These are phyloP conservation scores for Actinidia polygama DNA, from an alignment of 179 eudicot genomes.

Conservation along the genomic window DNA sequence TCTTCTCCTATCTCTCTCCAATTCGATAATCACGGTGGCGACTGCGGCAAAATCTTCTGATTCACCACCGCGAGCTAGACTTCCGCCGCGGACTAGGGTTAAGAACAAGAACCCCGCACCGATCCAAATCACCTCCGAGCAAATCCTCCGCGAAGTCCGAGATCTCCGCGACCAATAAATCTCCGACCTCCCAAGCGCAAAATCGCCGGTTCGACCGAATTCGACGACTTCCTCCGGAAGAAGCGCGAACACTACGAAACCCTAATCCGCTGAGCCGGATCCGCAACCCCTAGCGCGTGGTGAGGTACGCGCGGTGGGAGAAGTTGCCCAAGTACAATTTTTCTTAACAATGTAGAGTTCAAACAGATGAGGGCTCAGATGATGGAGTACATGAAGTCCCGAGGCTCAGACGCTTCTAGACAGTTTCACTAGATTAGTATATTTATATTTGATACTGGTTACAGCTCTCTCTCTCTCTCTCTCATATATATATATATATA, in stretches of 20 bases:
- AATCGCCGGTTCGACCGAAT: slow-evolving; percentile 74
- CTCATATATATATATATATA: too few species aligned
- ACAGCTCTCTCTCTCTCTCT: too few species aligned
- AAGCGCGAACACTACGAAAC: slow-evolving; percentile 82
- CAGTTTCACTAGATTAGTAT: neutral
- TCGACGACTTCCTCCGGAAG: slow-evolving; percentile 78
- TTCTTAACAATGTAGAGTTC: too few species aligned
- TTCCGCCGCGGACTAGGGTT: slow-evolving; percentile 70
- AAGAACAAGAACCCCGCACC: slow-evolving; percentile 88
- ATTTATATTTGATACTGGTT: too few species aligned
- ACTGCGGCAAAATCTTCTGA: too few species aligned
- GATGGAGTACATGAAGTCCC: neutral
- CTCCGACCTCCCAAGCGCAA: slow-evolving; percentile 86
- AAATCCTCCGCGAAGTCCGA: slow-evolving; percentile 78
- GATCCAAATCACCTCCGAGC: slow-evolving; percentile 85
- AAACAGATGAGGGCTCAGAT: neutral
- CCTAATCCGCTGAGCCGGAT: slow-evolving; percentile 62
- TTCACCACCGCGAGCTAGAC: slow-evolving; percentile 41
- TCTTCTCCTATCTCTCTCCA: too few species aligned
- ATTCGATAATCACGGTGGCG: too few species aligned
- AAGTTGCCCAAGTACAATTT: slow-evolving; percentile 79
- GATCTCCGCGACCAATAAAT: slow-evolving; percentile 86
- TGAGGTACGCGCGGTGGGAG: slow-evolving; percentile 89
- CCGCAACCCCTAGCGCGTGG: slow-evolving; percentile 81
- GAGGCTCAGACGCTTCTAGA: neutral